Conservation (phyloP, 2,329 filamentous ascomycete genomes). For the Metarhizium anisopliae region DNA sequence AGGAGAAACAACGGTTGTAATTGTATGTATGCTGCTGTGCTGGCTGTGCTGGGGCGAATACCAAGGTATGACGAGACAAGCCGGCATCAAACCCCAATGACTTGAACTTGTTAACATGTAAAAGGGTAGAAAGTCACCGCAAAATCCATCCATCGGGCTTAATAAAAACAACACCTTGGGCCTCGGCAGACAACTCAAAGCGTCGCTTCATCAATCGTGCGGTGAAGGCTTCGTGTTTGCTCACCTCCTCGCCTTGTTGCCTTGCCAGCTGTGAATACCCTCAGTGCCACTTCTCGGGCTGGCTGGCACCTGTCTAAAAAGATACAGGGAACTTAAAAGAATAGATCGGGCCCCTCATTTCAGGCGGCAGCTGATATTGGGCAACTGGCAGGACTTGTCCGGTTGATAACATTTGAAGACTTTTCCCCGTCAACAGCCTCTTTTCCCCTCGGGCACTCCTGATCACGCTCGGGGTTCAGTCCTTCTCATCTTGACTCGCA, state of each 20-base stretch:
- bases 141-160: neutral
- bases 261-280: neutral
- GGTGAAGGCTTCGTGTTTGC: neutral
- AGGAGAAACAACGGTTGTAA: neutral
- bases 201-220: neutral
- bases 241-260: neutral
- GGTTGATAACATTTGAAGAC: neutral
- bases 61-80: neutral
- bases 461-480: slow-evolving; percentile 1
- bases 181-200: neutral
- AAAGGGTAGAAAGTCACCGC: neutral
- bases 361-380: slow-evolving; percentile 3
- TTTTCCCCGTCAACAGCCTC: neutral
- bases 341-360: neutral
- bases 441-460: neutral
- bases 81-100: neutral
- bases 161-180: neutral
- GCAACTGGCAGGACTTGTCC: neutral
- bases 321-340: neutral
- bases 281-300: neutral
- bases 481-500: slow-evolving; percentile 9
- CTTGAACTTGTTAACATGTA: neutral
- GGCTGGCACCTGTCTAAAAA: neutral
- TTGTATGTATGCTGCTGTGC: neutral
- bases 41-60: neutral